Evolutionary conservation across 441 rosid species (phyloP), one percentile per base, ranked within the genome.

Genomic region (Croton setiger): DNA sequence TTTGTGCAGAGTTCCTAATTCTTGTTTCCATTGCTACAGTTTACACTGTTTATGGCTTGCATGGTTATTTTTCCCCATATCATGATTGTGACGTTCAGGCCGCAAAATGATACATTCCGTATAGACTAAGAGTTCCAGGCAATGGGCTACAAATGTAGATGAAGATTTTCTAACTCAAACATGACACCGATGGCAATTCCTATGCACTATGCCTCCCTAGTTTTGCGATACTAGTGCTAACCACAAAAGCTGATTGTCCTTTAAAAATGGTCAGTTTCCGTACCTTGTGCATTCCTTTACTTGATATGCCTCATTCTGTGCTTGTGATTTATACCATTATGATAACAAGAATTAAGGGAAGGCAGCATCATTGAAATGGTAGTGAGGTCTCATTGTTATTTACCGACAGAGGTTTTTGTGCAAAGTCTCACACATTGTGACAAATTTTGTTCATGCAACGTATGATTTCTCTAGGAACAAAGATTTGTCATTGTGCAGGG

Each of bases 11-110:
- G 54, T 69, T 52, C 41, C 78, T 79, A 57, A 75, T 78, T 41
- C 44, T 41, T 60, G 56, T 74, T 72, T 69, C 57, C 12, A n/a
- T 36, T 67, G 61, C 56, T 81, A 90, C 94, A 94, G 99, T 92
- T 92, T 80, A 94, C 99, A 14, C 85, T 90, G 69, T 90, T 92
- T 80, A 95, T 95, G 98, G 96, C 96, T 63, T 85, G 86, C 86
- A 86, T 95, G 83, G 90, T 95, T 69, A 77, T 92, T 60, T 81
- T 86, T 74, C 99, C 97, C 47, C 82, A 87, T 72, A 70, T 91
- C 27, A 79, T 90, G 91, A 86, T 90, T 64, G 91, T 82, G 76
- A 87, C 77, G 54, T 84, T 88, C 73, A 90, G 88, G 83, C 84
- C 80, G 9, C 96, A 85, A 75, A 80, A 80, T 73, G 93, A 88